Evolutionary conservation across 106 monocot species (phyloP).

Genomic region (Posidonia australis): DNA sequence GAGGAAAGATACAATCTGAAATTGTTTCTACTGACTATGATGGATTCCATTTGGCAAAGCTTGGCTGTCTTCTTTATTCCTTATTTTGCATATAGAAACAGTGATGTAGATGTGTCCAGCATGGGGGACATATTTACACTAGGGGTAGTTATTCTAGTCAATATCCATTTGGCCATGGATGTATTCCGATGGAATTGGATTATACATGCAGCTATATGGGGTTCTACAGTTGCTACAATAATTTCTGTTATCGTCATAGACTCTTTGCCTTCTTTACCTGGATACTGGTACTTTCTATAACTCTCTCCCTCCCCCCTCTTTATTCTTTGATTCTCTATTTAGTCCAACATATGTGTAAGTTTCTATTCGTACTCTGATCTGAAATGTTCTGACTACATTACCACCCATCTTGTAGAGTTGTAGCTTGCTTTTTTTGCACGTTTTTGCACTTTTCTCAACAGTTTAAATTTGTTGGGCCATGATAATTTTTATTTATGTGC

Average conservation of each 20-base stretch:
- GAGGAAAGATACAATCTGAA: conserved; percentile 80
- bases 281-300: conserved; percentile 45
- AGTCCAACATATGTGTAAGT: no score
- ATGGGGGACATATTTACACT: conserved; percentile 68
- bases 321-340: no score
- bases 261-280: conserved; percentile 36
- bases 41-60: conserved; percentile 84
- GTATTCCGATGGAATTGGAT: conserved; percentile 79
- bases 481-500: no score
- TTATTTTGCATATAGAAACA: conserved; percentile 49
- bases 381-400: no score
- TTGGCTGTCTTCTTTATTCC: conserved; percentile 56
- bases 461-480: no score
- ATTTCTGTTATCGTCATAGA: conserved; percentile 59
- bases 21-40: conserved; percentile 55
- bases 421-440: no score
- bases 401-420: no score
- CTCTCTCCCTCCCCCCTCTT: background rate
- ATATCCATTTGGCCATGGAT: conserved; percentile 71
- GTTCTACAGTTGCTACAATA: conserved; percentile 41
- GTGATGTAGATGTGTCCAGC: conserved; percentile 43
- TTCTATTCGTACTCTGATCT: no score
- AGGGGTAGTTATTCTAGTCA: conserved; percentile 71
- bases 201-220: conserved; percentile 65
- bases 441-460: no score